Percentiles rank a stretch among this genome's conserved stretches.
These are phyloP conservation scores for Dothistroma pini DNA, from an alignment of 2,329 filamentous ascomycete genomes.

Conservation along the genomic window DNA sequence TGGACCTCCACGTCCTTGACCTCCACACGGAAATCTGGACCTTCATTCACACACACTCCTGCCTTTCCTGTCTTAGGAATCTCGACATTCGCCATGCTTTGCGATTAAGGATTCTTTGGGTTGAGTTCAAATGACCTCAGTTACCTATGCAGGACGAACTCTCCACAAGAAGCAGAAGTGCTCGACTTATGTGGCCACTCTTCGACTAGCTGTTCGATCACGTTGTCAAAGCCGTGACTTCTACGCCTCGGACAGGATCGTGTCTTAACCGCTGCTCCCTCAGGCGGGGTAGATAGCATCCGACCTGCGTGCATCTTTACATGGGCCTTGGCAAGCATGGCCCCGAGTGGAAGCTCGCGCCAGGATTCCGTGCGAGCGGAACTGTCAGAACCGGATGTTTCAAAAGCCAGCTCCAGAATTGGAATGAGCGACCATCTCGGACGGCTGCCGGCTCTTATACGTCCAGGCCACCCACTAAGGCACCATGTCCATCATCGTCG, in stretches of 20 bases:
- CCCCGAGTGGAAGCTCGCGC: not conserved
- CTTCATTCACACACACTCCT: constrained; percentile 50
- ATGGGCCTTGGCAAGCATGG: not conserved
- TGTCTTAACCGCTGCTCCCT: not conserved
- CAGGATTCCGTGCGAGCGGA: not conserved
- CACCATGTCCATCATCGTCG: not conserved
- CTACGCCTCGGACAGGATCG: not conserved
- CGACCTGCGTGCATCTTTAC: not conserved
- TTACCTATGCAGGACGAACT: not conserved
- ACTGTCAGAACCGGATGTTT: not conserved
- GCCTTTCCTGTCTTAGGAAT: constrained; percentile 50
- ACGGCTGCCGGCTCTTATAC: not conserved
- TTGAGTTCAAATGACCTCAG: not conserved
- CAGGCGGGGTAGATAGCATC: not conserved
- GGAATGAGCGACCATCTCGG: not conserved
- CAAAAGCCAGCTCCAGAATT: not conserved
- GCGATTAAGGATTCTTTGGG: not conserved
- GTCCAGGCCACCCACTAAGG: not conserved
- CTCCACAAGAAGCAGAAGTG: not conserved
- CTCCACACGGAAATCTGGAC: constrained; percentile 48
- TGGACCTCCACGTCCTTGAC: constrained; percentile 49
- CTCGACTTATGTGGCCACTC: not conserved
- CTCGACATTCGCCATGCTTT: not conserved
- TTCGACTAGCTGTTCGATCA: not conserved
- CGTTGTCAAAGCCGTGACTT: not conserved